A percentile compares a stretch with the other conserved stretches of the same genome.
Conservation (phyloP, 2,329 filamentous ascomycete species). For the Botryotinia narcissicola region DNA sequence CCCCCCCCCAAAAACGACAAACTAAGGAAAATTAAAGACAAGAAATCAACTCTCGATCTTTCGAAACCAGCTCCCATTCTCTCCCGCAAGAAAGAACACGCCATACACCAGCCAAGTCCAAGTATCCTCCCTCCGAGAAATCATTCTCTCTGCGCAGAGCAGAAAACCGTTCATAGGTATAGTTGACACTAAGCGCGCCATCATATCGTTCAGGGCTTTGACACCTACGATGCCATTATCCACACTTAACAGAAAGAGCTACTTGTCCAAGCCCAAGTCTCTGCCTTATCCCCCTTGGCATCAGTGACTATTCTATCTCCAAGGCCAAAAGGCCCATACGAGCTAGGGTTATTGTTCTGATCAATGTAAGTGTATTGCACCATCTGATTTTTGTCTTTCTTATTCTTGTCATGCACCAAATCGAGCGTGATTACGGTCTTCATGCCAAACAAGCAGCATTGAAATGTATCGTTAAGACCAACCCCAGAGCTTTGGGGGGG, state of each 20-base stretch:
- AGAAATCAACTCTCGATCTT: conserved; percentile 7
- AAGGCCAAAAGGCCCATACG: too few species aligned
- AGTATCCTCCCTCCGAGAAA: not conserved
- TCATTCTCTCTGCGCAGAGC: too few species aligned
- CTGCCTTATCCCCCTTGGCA: not conserved
- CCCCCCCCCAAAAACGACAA: not conserved
- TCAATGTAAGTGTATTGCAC: too few species aligned
- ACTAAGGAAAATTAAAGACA: conserved; percentile 4
- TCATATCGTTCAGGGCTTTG: too few species aligned
- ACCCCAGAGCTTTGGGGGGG: too few species aligned
- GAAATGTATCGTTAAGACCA: too few species aligned
- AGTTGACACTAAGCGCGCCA: not conserved
- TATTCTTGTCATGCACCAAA: not conserved
- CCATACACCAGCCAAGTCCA: not conserved
- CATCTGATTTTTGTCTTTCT: too few species aligned
- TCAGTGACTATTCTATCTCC: too few species aligned
- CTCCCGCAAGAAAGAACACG: not conserved
- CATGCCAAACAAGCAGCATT: too few species aligned
- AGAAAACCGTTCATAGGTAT: not conserved
- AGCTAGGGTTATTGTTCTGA: too few species aligned
- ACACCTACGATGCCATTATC: not conserved
- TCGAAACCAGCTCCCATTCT: not conserved
- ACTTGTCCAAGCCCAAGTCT: not conserved
- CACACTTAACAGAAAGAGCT: not conserved
- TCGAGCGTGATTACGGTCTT: not conserved